Percentiles rank a stretch among this genome's conserved stretches.
Evolutionary conservation across 805 yeast genomes (phyloP).

Genomic region (Schwanniomyces yamadae): DNA sequence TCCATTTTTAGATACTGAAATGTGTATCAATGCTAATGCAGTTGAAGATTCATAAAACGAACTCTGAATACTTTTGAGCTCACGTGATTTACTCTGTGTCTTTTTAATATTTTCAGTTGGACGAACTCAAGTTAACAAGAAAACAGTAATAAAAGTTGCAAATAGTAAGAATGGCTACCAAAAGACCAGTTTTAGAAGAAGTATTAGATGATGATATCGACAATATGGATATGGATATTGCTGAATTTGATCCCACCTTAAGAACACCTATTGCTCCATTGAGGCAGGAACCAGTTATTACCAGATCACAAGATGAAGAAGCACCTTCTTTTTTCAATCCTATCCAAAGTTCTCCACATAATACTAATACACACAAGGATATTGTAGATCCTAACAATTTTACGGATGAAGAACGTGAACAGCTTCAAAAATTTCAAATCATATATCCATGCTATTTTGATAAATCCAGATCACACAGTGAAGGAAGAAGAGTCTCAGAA

Average conservation of each 20-base stretch:
- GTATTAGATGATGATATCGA: slow-evolving; percentile 85
- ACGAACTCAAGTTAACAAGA: not conserved
- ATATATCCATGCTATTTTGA: slow-evolving; percentile 94
- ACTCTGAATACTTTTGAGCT: not conserved
- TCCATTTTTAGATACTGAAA: not conserved
- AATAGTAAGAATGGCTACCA: slow-evolving; percentile 22
- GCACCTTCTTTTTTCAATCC: slow-evolving; percentile 20
- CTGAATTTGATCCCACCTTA: slow-evolving; percentile 75
- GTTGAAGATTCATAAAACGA: slow-evolving; percentile 8
- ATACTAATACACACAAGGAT: slow-evolving; percentile 17
- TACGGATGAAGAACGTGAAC: slow-evolving; percentile 57
- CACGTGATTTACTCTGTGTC: not conserved
- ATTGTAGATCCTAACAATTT: slow-evolving; percentile 36
- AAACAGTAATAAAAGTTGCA: too few relatives aligned
- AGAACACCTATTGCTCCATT: slow-evolving; percentile 70
- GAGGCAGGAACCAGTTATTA: slow-evolving; percentile 56
- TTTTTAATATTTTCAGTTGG: not conserved
- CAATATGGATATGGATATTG: slow-evolving; percentile 89
- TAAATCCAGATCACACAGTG: slow-evolving; percentile 62
- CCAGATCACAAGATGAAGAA: slow-evolving; percentile 57
- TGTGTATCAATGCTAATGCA: not conserved
- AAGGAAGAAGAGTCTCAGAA: slow-evolving; percentile 79
- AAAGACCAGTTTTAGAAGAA: slow-evolving; percentile 72
- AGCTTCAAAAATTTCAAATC: slow-evolving; percentile 67
- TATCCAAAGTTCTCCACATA: slow-evolving; percentile 9